Conservation (phyloP, 805 yeast species). For the Jamesozyma hellenica region DNA sequence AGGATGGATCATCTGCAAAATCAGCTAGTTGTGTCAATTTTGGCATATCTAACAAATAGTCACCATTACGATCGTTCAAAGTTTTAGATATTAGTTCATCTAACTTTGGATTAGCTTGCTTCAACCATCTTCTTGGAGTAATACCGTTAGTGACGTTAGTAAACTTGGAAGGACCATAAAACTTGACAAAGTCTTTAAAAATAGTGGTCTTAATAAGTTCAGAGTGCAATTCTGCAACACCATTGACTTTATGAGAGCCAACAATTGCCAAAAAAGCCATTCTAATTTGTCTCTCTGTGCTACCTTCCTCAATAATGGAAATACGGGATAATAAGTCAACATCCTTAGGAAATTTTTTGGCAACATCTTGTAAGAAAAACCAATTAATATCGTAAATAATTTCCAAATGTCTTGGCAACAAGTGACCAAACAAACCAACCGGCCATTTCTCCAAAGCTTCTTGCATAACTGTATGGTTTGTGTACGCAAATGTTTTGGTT, state of each 20-base stretch:
- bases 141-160: constrained; percentile 91
- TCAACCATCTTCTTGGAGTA: constrained; percentile 94
- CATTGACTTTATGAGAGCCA: constrained; percentile 89
- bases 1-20: constrained; percentile 56
- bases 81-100: constrained; percentile 63
- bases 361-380: constrained; percentile 67
- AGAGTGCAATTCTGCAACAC: constrained; percentile 92
- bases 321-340: constrained; percentile 52
- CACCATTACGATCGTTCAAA: constrained; percentile 49
- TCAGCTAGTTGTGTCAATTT: constrained; percentile 56
- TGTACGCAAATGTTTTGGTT: constrained; percentile 73
- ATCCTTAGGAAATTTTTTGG: constrained; percentile 66
- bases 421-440: constrained; percentile 60
- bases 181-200: constrained; percentile 77
- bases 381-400: constrained; percentile 79
- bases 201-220: constrained; percentile 83
- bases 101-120: constrained; percentile 81
- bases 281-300: constrained; percentile 66
- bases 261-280: constrained; percentile 88
- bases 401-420: constrained; percentile 86
- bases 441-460: constrained; percentile 98
- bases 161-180: constrained; percentile 75
- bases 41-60: constrained; percentile 58
- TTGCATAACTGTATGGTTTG: constrained; percentile 89
- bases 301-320: constrained; percentile 69